These are phyloP conservation scores for Thymus quinquecostatus DNA, from an alignment of 257 asterid genomes.

Conservation along the genomic window DNA sequence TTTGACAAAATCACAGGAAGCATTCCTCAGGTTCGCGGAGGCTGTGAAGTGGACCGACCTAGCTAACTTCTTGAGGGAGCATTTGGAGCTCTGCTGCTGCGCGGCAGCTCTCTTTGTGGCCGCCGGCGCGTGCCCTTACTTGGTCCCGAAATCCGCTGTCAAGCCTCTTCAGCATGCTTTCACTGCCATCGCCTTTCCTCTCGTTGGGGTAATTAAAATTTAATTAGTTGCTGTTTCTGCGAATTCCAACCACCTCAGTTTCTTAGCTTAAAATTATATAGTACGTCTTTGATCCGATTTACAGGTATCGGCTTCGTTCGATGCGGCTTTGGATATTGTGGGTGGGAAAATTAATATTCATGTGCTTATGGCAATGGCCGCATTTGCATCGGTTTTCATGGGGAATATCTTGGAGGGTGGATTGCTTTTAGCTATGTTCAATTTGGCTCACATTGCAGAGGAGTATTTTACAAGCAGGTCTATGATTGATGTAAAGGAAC, in stretches of 20 bases:
- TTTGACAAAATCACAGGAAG: constrained; percentile 67
- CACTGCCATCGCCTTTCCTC: constrained; percentile 78
- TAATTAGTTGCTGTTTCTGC: background rate
- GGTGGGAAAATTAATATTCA: constrained; percentile 93
- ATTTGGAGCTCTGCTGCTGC: constrained; percentile 88
- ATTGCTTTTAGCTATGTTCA: constrained; percentile 93
- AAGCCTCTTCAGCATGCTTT: constrained; percentile 64
- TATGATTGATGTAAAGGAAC: constrained; percentile 82
- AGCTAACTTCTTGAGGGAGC: constrained; percentile 76
- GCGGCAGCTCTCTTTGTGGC: constrained; percentile 75
- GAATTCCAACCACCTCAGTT: background rate
- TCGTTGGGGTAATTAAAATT: constrained; percentile 71
- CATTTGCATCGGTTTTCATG: constrained; percentile 93
- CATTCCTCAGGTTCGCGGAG: constrained; percentile 62
- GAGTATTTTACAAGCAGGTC: constrained; percentile 91
- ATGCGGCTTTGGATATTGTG: constrained; percentile 79
- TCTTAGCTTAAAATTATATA: background rate
- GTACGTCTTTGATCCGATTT: background rate
- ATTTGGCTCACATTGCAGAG: constrained; percentile 97
- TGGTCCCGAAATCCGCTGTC: constrained; percentile 60
- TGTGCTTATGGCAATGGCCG: constrained; percentile 99
- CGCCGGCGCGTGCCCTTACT: constrained; percentile 75
- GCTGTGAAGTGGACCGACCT: constrained; percentile 65
- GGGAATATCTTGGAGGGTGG: constrained; percentile 98
- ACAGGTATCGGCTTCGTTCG: constrained; percentile 88